These are phyloP conservation scores for Podila minutissima DNA, from an alignment of 192 early-diverging fungal genomes.

Conservation along the genomic window DNA sequence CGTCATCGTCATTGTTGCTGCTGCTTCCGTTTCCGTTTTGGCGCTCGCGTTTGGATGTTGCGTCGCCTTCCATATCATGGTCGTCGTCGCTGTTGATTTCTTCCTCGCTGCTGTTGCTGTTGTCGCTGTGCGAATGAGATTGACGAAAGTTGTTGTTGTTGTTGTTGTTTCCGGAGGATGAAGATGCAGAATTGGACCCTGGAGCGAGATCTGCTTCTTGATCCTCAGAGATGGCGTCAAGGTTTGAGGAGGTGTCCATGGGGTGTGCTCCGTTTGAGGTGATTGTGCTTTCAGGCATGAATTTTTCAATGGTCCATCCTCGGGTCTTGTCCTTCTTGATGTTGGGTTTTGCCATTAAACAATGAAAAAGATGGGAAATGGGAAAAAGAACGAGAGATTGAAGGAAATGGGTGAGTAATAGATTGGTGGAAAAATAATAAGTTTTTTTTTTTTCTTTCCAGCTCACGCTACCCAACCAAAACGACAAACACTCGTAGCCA, in stretches of 20 bases:
- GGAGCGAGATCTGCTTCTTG: background rate
- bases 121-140: no score
- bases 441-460: no score
- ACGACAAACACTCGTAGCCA: no score
- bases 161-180: background rate
- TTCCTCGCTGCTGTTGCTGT: background rate
- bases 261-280: background rate
- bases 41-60: background rate
- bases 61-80: background rate
- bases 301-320: background rate
- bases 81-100: slow-evolving; percentile 3
- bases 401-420: no score
- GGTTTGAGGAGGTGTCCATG: background rate
- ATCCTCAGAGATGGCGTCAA: slow-evolving; percentile 1
- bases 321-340: background rate
- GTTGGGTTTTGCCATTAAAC: background rate
- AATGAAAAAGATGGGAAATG: background rate
- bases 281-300: background rate
- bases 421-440: no score
- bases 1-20: background rate
- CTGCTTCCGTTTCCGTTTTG: background rate
- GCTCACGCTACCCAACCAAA: no score
- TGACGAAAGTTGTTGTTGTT: background rate
- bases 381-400: no score
- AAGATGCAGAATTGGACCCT: background rate